These are phyloP conservation scores for Apium graveolens DNA, from an alignment of 129 eudicot genomes.

Conservation along the genomic window DNA sequence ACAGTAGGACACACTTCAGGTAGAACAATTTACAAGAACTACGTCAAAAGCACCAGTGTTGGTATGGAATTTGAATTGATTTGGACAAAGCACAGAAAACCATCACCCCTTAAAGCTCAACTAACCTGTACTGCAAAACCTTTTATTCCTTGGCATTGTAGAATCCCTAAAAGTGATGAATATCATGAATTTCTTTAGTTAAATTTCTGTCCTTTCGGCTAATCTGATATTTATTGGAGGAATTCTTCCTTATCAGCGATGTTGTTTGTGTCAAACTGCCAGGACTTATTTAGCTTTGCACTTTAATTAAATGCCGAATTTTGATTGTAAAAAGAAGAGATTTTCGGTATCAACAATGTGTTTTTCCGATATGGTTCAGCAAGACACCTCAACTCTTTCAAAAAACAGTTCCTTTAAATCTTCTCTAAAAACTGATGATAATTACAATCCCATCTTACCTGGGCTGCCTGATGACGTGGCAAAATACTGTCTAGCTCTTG, in stretches of 20 bases:
- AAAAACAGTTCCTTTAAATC: slow-evolving; percentile 25
- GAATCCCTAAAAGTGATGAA: slow-evolving; percentile 63
- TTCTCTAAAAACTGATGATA: slow-evolving; percentile 30
- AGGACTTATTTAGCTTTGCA: slow-evolving; percentile 18
- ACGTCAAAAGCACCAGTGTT: slow-evolving; percentile 25
- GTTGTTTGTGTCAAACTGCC: slow-evolving; percentile 12
- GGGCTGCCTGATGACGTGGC: slow-evolving; percentile 96
- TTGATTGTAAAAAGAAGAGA: slow-evolving; percentile 37
- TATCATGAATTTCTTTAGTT: slow-evolving; percentile 68
- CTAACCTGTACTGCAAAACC: slow-evolving; percentile 47
- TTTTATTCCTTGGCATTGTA: slow-evolving; percentile 67
- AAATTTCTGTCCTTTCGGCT: slow-evolving; percentile 11
- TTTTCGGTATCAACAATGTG: slow-evolving; percentile 35
- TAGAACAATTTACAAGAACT: slow-evolving; percentile 22
- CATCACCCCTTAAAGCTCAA: slow-evolving; percentile 47
- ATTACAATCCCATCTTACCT: slow-evolving; percentile 59
- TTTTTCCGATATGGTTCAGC: slow-evolving; percentile 33
- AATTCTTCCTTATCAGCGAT: slow-evolving; percentile 21
- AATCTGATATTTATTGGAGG: slow-evolving; percentile 24
- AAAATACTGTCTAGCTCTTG: slow-evolving; percentile 89
- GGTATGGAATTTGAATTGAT: slow-evolving; percentile 78
- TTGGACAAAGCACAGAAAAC: slow-evolving; percentile 55
- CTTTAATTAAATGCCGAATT: slow-evolving; percentile 39
- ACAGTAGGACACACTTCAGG: slow-evolving; percentile 14
- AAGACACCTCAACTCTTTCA: slow-evolving; percentile 15